Percentiles rank a stretch among this genome's conserved stretches.
Conservation (phyloP, 768 basidiomycete species). For the Mycena epipterygia region DNA sequence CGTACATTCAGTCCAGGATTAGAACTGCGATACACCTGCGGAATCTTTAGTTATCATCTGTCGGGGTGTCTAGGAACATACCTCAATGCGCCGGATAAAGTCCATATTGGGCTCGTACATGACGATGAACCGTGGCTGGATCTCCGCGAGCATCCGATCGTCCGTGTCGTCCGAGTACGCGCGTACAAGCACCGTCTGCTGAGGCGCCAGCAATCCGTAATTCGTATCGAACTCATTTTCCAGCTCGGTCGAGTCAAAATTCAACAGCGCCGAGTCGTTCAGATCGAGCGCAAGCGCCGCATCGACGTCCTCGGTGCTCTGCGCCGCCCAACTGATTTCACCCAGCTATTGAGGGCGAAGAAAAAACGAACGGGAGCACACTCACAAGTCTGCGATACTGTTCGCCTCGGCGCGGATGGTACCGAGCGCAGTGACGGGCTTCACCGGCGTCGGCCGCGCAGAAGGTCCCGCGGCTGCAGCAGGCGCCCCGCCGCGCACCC, state of each 20-base stretch:
- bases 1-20: slow-evolving; percentile 87
- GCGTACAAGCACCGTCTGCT: slow-evolving; percentile 87
- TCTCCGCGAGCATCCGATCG: slow-evolving; percentile 87
- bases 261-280: slow-evolving; percentile 47
- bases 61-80: slow-evolving; percentile 46
- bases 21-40: slow-evolving; percentile 87
- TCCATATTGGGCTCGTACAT: slow-evolving; percentile 97
- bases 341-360: neutral
- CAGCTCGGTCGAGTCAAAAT: slow-evolving; percentile 54
- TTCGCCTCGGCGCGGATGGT: slow-evolving; percentile 62
- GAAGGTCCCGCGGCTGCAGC: slow-evolving; percentile 35
- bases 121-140: slow-evolving; percentile 92
- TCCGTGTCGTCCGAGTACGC: slow-evolving; percentile 95
- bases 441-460: slow-evolving; percentile 22
- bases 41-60: neutral
- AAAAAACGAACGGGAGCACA: slow-evolving; percentile 6
- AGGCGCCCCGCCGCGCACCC: slow-evolving; percentile 82
- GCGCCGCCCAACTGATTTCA: slow-evolving; percentile 52
- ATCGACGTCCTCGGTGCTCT: slow-evolving; percentile 38
- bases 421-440: slow-evolving; percentile 41
- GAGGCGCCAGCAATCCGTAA: slow-evolving; percentile 84
- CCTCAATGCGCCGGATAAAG: slow-evolving; percentile 93
- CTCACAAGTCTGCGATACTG: slow-evolving; percentile 73
- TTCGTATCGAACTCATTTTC: slow-evolving; percentile 77
- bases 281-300: slow-evolving; percentile 44